Percentiles rank a stretch among this genome's conserved stretches.
These are phyloP conservation scores for Dendrobium nobile DNA, from an alignment of 106 monocot species.

Conservation along the genomic window DNA sequence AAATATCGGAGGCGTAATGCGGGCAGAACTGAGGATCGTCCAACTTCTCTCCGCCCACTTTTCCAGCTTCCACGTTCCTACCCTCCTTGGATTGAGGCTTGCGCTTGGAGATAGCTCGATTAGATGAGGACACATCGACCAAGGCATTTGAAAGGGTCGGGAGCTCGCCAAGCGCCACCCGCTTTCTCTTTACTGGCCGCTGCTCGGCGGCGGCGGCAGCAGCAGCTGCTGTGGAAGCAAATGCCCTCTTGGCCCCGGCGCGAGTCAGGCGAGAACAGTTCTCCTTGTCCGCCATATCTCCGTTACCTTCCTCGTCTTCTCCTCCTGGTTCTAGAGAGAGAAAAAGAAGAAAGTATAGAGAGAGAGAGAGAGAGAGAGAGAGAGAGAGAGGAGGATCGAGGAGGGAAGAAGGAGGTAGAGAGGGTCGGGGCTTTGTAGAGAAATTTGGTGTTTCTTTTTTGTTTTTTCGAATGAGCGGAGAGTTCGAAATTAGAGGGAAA, in stretches of 20 bases:
- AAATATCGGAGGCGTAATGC: conserved; percentile 36
- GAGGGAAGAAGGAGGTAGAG: neutral
- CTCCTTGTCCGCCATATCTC: conserved; percentile 39
- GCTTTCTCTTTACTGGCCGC: conserved; percentile 33
- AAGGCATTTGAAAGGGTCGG: conserved; percentile 26
- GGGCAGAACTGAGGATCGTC: conserved; percentile 58
- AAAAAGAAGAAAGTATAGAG: neutral
- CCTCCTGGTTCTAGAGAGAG: neutral
- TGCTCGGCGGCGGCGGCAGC: neutral
- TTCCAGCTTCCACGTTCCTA: neutral
- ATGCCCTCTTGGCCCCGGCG: conserved; percentile 18
- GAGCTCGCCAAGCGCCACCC: conserved; percentile 48
- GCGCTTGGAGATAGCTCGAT: neutral
- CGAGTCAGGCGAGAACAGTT: conserved; percentile 34
- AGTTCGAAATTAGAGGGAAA: neutral
- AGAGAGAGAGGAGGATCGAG: neutral
- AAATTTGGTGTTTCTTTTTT: neutral
- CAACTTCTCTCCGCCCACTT: neutral
- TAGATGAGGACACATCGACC: neutral
- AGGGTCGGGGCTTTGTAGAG: neutral
- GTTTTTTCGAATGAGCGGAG: too few relatives aligned
- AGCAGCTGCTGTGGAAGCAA: too few relatives aligned
- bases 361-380: neutral
- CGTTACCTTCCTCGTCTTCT: neutral
- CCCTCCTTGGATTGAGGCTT: conserved; percentile 18